These are phyloP conservation scores for Verticillium nubilum DNA, from an alignment of 2,329 filamentous ascomycete species.

Conservation along the genomic window DNA sequence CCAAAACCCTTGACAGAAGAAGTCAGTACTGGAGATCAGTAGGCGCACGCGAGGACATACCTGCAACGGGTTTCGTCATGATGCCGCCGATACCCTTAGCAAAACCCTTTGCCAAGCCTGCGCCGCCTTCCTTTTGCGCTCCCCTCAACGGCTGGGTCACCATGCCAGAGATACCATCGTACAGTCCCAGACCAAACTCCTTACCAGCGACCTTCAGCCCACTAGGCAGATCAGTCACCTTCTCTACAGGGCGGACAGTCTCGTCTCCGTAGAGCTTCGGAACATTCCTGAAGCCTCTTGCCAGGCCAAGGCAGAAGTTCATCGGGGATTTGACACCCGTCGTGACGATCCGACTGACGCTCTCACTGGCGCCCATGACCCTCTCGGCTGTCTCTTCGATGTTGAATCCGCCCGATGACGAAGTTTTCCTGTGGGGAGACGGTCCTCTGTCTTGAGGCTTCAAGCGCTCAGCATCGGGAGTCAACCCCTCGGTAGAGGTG, in stretches of 20 bases:
- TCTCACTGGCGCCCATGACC: slow-evolving; percentile 60
- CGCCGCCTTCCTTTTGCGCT: slow-evolving; percentile 38
- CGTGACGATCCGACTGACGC: slow-evolving; percentile 65
- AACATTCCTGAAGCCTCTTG: slow-evolving; percentile 83
- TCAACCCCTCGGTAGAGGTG: background rate
- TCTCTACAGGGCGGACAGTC: slow-evolving; percentile 70
- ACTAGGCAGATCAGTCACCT: slow-evolving; percentile 70
- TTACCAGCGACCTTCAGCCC: slow-evolving; percentile 74
- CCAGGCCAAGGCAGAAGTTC: slow-evolving; percentile 77
- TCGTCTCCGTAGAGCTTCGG: slow-evolving; percentile 82
- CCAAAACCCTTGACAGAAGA: slow-evolving; percentile 47
- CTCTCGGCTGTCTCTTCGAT: slow-evolving; percentile 38
- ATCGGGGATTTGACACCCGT: slow-evolving; percentile 76
- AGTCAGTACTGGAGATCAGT: background rate
- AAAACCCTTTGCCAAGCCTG: slow-evolving; percentile 70
- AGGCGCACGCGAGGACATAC: slow-evolving; percentile 31
- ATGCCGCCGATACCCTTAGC: slow-evolving; percentile 80
- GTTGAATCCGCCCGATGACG: slow-evolving; percentile 11
- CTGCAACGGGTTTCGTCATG: slow-evolving; percentile 75
- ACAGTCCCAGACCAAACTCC: slow-evolving; percentile 72
- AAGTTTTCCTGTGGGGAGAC: background rate
- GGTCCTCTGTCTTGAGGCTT: background rate
- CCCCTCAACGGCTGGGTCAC: slow-evolving; percentile 70
- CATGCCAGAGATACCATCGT: slow-evolving; percentile 75
- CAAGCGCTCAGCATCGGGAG: background rate